Conservation (phyloP, 345 rosid species). For the Physaria fendleri region DNA sequence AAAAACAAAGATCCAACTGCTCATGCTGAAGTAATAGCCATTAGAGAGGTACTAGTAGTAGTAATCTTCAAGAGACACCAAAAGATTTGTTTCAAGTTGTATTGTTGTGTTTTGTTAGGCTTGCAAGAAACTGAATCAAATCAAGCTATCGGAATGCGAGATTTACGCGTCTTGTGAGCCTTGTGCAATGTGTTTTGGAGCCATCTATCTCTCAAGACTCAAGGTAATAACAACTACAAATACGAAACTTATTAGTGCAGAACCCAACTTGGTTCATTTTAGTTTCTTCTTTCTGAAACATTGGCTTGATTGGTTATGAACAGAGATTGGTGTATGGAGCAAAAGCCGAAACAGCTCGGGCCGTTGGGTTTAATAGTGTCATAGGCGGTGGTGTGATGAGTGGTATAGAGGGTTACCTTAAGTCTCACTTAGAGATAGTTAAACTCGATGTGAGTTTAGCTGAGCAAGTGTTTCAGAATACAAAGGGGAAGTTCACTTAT, state of each 20-base stretch:
- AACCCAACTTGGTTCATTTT: background rate
- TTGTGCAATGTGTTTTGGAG: slow-evolving; percentile 75
- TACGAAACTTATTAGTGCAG: background rate
- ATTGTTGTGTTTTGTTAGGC: slow-evolving; percentile 35
- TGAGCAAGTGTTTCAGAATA: slow-evolving; percentile 78
- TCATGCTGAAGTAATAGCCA: slow-evolving; percentile 85
- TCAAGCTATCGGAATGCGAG: slow-evolving; percentile 60
- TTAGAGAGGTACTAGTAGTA: slow-evolving; percentile 71
- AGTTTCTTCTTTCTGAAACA: background rate
- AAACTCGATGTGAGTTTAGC: slow-evolving; percentile 60
- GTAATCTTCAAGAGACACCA: slow-evolving; percentile 22
- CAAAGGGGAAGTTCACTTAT: slow-evolving; percentile 46
- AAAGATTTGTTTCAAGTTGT: background rate
- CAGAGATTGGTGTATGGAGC: slow-evolving; percentile 75
- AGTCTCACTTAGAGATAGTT: slow-evolving; percentile 63
- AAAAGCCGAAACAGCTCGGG: slow-evolving; percentile 67
- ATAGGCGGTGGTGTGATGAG: slow-evolving; percentile 53
- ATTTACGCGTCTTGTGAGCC: slow-evolving; percentile 72
- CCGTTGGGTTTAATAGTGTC: slow-evolving; percentile 66
- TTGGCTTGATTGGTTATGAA: background rate
- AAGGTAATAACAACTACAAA: slow-evolving; percentile 36
- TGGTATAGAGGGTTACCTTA: slow-evolving; percentile 48
- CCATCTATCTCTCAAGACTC: slow-evolving; percentile 61
- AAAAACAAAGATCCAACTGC: slow-evolving; percentile 82
- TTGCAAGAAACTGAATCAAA: slow-evolving; percentile 53